phyloP scores from a whole-genome alignment of 2,329 filamentous ascomycete species.

The Cercospora citrullina region DNA sequence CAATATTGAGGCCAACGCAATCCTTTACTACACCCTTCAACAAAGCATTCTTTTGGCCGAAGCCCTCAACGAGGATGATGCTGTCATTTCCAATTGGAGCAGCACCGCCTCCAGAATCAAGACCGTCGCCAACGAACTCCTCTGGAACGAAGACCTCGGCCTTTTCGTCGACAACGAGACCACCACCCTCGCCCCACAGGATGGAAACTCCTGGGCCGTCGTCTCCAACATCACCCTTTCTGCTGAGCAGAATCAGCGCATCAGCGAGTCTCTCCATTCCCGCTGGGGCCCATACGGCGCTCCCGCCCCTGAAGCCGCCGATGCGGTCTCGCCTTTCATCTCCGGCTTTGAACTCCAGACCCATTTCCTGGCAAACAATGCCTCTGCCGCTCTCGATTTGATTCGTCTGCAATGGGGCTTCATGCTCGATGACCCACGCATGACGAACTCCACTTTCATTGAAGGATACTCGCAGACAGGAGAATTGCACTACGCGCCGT shows the following conservation, averaged over 20 bases:
- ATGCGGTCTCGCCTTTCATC: slow-evolving; percentile 52
- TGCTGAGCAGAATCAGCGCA: slow-evolving; percentile 33
- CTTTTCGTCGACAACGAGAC: slow-evolving; percentile 40
- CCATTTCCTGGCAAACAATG: slow-evolving; percentile 46
- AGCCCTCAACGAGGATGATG: slow-evolving; percentile 48
- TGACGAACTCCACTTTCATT: slow-evolving; percentile 56
- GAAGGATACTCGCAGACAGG: slow-evolving; percentile 53
- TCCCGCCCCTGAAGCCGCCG: slow-evolving; percentile 49
- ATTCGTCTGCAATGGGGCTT: slow-evolving; percentile 54
- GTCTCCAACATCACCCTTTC: slow-evolving; percentile 42
- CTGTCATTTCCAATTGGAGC: slow-evolving; percentile 38
- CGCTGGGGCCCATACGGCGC: slow-evolving; percentile 50
- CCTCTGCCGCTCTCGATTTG: slow-evolving; percentile 45
- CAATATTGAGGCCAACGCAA: slow-evolving; percentile 50
- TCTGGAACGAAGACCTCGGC: slow-evolving; percentile 34
- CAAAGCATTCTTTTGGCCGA: slow-evolving; percentile 55
- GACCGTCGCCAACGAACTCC: slow-evolving; percentile 53
- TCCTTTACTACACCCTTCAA: slow-evolving; percentile 53
- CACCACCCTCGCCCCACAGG: slow-evolving; percentile 51
- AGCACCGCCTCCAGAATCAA: slow-evolving; percentile 46
- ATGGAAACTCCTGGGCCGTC: slow-evolving; percentile 48
- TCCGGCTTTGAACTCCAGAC: slow-evolving; percentile 50
- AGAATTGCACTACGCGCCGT: slow-evolving; percentile 52
- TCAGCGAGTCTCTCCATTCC: slow-evolving; percentile 38
- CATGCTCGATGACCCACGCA: slow-evolving; percentile 56